Percentiles rank a stretch among this genome's conserved stretches.
Evolutionary conservation across 2,329 filamentous ascomycete genomes (phyloP).

Genomic region (Pseudogymnoascus sp.): DNA sequence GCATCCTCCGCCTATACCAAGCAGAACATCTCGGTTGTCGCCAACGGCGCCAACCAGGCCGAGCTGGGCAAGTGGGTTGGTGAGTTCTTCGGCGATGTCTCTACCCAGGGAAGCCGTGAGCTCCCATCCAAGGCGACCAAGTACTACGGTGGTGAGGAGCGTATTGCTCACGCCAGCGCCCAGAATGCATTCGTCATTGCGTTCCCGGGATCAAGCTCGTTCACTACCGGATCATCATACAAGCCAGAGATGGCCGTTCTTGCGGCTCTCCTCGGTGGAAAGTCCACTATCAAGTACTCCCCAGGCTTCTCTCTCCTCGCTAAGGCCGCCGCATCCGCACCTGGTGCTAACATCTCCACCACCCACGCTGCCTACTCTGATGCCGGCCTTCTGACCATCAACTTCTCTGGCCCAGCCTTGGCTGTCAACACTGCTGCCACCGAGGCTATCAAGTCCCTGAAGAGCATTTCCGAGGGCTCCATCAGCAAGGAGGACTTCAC

Average conservation of each 20-base stretch:
- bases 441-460: constrained; percentile 72
- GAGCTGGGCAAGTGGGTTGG: constrained; percentile 83
- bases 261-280: constrained; percentile 78
- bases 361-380: constrained; percentile 85
- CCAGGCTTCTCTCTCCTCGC: constrained; percentile 84
- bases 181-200: constrained; percentile 76
- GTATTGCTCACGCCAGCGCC: constrained; percentile 65
- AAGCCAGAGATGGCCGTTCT: constrained; percentile 89
- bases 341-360: constrained; percentile 62
- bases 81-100: constrained; percentile 76
- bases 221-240: constrained; percentile 59
- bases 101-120: constrained; percentile 43
- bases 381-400: constrained; percentile 79
- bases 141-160: constrained; percentile 94
- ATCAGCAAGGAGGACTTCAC: constrained; percentile 77
- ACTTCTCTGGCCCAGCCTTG: constrained; percentile 66
- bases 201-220: constrained; percentile 82
- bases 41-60: constrained; percentile 72
- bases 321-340: constrained; percentile 62
- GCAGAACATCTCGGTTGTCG: constrained; percentile 83
- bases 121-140: constrained; percentile 61
- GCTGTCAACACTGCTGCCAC: constrained; percentile 68
- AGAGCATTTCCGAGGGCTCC: constrained; percentile 68
- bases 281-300: constrained; percentile 92
- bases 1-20: constrained; percentile 76